These are phyloP conservation scores for Mycena indigotica DNA, from an alignment of 768 basidiomycete species.

Conservation along the genomic window DNA sequence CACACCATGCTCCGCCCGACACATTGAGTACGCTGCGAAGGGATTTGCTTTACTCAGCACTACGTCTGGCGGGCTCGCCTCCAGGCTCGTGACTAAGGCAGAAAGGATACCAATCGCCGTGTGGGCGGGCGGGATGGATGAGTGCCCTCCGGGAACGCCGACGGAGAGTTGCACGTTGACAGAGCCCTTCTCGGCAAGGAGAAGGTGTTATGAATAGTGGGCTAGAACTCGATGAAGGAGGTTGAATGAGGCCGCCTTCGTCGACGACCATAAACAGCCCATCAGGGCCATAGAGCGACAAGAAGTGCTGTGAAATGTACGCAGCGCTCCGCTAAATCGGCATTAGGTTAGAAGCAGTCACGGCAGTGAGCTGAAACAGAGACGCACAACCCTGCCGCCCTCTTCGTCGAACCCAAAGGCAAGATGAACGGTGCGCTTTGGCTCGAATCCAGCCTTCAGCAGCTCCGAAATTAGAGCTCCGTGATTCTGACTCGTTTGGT, in stretches of 20 bases:
- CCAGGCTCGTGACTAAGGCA: constrained; percentile 49
- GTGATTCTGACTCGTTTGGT: neutral
- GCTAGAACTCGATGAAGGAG: neutral
- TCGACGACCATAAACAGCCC: constrained; percentile 12
- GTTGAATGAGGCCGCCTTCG: constrained; percentile 6
- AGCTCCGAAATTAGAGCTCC: constrained; percentile 11
- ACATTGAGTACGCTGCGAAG: constrained; percentile 6
- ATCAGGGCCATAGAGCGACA: constrained; percentile 1
- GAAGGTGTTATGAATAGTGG: neutral
- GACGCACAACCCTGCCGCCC: constrained; percentile 26
- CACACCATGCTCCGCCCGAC: constrained; percentile 11
- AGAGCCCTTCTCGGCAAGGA: constrained; percentile 13
- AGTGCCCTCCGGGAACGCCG: constrained; percentile 59
- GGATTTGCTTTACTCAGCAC: constrained; percentile 28
- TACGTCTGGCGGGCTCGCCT: constrained; percentile 39
- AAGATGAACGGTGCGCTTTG: constrained; percentile 10
- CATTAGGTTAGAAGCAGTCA: too few relatives aligned
- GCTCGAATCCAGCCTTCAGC: constrained; percentile 7
- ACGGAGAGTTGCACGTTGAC: constrained; percentile 43
- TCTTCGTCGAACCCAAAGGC: constrained; percentile 55
- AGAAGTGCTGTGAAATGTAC: constrained; percentile 7
- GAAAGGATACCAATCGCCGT: constrained; percentile 62
- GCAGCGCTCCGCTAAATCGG: constrained; percentile 7
- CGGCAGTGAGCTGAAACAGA: constrained; percentile 18
- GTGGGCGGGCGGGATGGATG: constrained; percentile 59